A percentile compares a stretch with the other conserved stretches of the same genome.
Conservation (phyloP, 768 basidiomycete species). For the Pisolithus tinctorius region DNA sequence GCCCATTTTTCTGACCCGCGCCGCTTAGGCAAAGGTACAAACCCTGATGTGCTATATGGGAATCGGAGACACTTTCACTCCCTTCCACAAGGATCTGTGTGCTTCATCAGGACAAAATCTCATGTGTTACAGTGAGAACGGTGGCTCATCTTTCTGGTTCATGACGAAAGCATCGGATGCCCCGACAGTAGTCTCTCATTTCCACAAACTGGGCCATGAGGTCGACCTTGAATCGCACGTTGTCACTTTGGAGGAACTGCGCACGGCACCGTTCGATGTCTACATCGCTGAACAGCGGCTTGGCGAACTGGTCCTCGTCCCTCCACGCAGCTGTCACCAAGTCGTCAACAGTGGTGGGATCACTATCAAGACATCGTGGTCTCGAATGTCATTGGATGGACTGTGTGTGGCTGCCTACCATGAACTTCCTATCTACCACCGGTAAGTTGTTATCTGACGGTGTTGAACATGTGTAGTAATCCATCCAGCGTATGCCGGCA, state of each 20-base stretch:
- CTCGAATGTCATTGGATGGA: conserved; percentile 68
- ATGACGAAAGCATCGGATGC: conserved; percentile 66
- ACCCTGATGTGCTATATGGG: conserved; percentile 86
- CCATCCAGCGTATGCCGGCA: conserved; percentile 63
- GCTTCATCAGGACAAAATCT: conserved; percentile 82
- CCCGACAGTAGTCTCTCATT: conserved; percentile 49
- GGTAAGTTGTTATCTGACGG: conserved; percentile 35
- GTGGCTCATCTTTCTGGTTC: conserved; percentile 78
- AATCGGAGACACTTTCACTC: conserved; percentile 76
- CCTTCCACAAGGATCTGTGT: conserved; percentile 81
- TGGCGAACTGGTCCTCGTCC: conserved; percentile 77
- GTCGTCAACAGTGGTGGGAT: conserved; percentile 77
- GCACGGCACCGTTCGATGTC: conserved; percentile 57
- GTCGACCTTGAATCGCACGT: conserved; percentile 72
- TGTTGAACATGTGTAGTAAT: background rate
- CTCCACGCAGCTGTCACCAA: conserved; percentile 77
- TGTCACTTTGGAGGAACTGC: conserved; percentile 55
- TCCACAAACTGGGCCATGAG: conserved; percentile 36
- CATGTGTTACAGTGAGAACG: conserved; percentile 74
- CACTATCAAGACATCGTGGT: conserved; percentile 83
- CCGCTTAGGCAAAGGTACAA: conserved; percentile 50
- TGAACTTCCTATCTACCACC: conserved; percentile 73
- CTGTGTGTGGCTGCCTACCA: conserved; percentile 54
- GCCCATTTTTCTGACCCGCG: conserved; percentile 1
- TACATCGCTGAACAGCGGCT: conserved; percentile 67